Percentiles rank a stretch among this genome's conserved stretches.
phyloP scores from a whole-genome alignment of 768 basidiomycete species.

The Gelatoporia subvermispora region DNA sequence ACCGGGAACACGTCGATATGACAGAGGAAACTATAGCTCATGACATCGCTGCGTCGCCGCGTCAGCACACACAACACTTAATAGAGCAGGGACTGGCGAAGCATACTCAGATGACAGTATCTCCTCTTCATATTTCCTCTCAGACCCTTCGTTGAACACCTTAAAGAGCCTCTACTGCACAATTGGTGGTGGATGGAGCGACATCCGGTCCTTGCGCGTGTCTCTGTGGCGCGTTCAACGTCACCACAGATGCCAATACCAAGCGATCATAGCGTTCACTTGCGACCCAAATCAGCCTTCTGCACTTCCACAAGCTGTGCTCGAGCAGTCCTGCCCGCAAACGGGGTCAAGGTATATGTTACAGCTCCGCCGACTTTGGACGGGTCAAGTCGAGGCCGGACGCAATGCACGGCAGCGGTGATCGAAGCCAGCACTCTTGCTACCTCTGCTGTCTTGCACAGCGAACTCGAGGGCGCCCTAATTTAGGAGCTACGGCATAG shows the following conservation, averaged over 20 bases:
- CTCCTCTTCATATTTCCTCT: conserved; percentile 12
- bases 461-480: no score
- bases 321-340: conserved; percentile 1
- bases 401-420: no score
- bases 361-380: neutral
- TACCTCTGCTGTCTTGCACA: no score
- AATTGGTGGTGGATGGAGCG: no score
- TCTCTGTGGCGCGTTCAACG: conserved; percentile 10
- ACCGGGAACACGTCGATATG: conserved; percentile 75
- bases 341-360: conserved; percentile 1
- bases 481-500: no score
- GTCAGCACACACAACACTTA: no score
- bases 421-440: no score
- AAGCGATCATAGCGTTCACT: neutral
- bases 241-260: neutral
- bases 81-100: neutral
- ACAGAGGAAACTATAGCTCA: conserved; percentile 56
- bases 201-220: conserved; percentile 17
- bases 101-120: conserved; percentile 12
- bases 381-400: no score
- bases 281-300: conserved; percentile 8
- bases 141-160: conserved; percentile 7
- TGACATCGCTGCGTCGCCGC: no score
- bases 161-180: conserved; percentile 19
- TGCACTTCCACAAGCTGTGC: conserved; percentile 3